phyloP scores from a whole-genome alignment of 441 rosid genomes.

The Populus hybrid region DNA sequence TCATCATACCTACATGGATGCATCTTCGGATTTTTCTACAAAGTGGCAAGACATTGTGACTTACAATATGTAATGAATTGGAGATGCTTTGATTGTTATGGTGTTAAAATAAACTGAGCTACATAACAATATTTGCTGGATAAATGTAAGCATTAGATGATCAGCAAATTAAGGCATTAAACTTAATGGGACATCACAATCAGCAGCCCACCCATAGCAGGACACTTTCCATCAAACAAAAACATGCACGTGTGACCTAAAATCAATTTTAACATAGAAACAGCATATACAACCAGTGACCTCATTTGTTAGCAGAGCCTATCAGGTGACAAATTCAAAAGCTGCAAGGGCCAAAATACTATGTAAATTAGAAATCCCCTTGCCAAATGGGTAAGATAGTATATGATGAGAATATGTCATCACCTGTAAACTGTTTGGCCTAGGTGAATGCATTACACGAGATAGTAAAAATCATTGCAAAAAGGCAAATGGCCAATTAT shows the following conservation, averaged over 20 bases:
- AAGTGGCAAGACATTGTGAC: slow-evolving; percentile 13
- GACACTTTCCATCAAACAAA: not conserved
- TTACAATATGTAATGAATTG: slow-evolving; percentile 3
- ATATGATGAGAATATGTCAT: not conserved
- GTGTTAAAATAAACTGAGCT: not conserved
- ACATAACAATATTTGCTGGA: not conserved
- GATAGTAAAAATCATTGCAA: not conserved
- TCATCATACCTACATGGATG: slow-evolving; percentile 77
- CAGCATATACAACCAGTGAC: not conserved
- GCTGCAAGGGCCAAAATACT: not conserved
- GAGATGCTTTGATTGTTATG: not conserved
- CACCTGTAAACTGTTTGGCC: not conserved
- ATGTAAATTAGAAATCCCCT: not conserved
- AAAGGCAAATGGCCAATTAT: not conserved
- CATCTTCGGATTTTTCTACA: slow-evolving; percentile 71
- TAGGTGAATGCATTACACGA: not conserved
- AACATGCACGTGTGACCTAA: not conserved
- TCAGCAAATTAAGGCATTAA: not conserved
- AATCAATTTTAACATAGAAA: not conserved
- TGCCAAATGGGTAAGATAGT: not conserved
- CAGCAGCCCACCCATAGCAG: not conserved
- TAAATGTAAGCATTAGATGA: not conserved
- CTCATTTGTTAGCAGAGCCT: not conserved
- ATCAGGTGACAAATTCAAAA: not conserved
- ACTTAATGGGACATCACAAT: slow-evolving; percentile 6